Percentiles rank a stretch among this genome's conserved stretches.
Conservation (phyloP, 108 stramenopile genomes). For the Mediolabrus comicus region DNA sequence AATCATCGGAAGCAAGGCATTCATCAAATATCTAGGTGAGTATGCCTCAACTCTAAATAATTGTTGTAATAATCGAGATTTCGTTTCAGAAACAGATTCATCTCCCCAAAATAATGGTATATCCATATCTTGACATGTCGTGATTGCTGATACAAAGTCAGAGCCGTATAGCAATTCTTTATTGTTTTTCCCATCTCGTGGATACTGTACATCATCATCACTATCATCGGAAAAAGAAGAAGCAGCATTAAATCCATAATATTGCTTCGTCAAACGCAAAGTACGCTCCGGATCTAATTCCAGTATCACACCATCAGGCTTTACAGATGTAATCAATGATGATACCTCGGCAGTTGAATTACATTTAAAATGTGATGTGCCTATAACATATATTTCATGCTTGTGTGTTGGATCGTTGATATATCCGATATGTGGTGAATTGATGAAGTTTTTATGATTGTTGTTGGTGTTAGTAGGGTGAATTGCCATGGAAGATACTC, state of each 20-base stretch:
- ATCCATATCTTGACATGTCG: conserved; percentile 44
- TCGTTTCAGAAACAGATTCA: conserved; percentile 53
- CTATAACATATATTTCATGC: conserved; percentile 41
- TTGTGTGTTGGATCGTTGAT: background rate
- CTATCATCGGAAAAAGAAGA: too few species aligned
- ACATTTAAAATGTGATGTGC: conserved; percentile 59
- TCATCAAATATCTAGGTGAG: conserved; percentile 30
- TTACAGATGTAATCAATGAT: conserved; percentile 35
- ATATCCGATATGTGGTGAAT: conserved; percentile 30
- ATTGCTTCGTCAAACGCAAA: conserved; percentile 54
- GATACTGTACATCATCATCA: background rate
- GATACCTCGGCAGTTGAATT: conserved; percentile 51
- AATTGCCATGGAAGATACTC: background rate
- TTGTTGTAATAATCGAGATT: conserved; percentile 24
- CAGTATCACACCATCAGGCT: conserved; percentile 56
- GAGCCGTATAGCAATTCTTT: conserved; percentile 43
- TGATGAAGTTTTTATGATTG: background rate
- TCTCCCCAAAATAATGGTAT: conserved; percentile 59
- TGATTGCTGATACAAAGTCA: conserved; percentile 53
- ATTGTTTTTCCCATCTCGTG: background rate
- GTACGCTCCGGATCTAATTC: conserved; percentile 58
- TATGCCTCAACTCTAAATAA: conserved; percentile 36
- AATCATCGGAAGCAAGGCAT: conserved; percentile 18
- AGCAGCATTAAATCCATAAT: conserved; percentile 17
- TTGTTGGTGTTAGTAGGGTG: background rate